Evolutionary conservation across 352 stramenopile species (phyloP), one percentile per base, ranked within the genome.

Genomic region (Elongisporangium senticosum): DNA sequence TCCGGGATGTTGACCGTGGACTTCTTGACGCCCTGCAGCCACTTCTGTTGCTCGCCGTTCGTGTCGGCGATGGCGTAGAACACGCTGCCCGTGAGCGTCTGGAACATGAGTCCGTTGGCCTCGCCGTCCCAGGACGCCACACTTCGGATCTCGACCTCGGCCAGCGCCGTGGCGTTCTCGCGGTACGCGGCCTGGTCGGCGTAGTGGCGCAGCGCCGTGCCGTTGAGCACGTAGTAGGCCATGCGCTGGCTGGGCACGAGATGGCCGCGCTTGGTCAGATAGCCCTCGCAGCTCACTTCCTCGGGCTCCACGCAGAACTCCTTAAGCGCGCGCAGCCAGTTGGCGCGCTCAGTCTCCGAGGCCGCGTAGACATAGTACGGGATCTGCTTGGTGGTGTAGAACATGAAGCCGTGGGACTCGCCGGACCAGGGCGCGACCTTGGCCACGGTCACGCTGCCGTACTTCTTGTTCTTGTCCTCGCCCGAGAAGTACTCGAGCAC

Each of bases 361-460:
- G 83, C 81, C 10, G 87, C 87, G 62, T 95, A 96, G 40, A 96
- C 87, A 52, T 95, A 96, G 66, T 95, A 96, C 7, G 87, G 83
- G 13, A 95, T 88, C 65, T 95, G 85, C 67, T 96, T 95, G 37
- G 76, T 84, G 22, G 87, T 96, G 68, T 93, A 93, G 52, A 96
- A 96, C 87, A 95, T 96, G 61, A 96, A 96, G 24, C 85, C 85
- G 51, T 95, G 85, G 7, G 87, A 67, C 67, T 94, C 86, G 15
- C 86, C 84, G 6, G 83, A 87, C 87, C 87, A 96, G 24, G 81
- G 73, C 3, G 84, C 85, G 15, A 96, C 87, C 62, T 96, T 96
- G 49, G 88, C 83, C 23, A 96, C 82, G 50, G 82, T 86, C 6
- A 96, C 87, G n/a, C 75, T 86, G 19, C 86, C 86, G 51, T 94